Base-by-base conservation (phyloP, 1,139 yeast genomes). In the Suhomyces anneliseae region DNA sequence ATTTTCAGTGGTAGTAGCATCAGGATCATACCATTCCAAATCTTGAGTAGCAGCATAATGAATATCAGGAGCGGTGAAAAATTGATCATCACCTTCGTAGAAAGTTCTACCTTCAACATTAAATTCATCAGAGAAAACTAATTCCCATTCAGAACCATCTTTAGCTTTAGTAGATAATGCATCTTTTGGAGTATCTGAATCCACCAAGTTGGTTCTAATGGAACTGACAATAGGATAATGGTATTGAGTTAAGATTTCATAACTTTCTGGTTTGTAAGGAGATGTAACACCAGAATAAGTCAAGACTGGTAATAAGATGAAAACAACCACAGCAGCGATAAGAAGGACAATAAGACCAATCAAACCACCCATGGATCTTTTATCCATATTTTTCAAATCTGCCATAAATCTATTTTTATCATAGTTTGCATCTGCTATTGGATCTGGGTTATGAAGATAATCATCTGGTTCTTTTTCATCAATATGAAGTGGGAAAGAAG, bases 11-110 rank as follows among this genome's bases (percentile, higher is more conserved):
- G 61, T 54, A 29, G 54, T 64, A 0, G 69, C 69, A 38, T 65
- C 70, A 5, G 70, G 70, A 40, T 62, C 68, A 49, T 65, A 65
- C 69, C 69, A 65, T 47, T 65, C 70, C 56, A 65, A 61, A 47
- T 65, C 70, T 43, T 62, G 54, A 36, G 70, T 65, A 39, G 70
- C 69, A 46, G 52, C 68, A 44, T 65, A 65, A 46, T 65, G 62
- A 34, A 65, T 42, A 45, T 65, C 68, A 5, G 61, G 62, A 4
- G 65, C 68, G 27, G 59, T 54, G 52, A 62, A 65, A 45, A 65
- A 65, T 49, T 65, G 70, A 53, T 65, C 70, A 46, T 65, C 69
- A 27, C 68, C 69, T 1, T 62, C 64, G 49, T 65, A 65, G 47
- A 65, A 65, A 0, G 70, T 64, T 34, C 70, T 52, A 26, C 70